Evolutionary conservation across 2,329 filamentous ascomycete genomes (phyloP), one percentile per base, ranked within the genome.

Genomic region (Balansia obtecta): DNA sequence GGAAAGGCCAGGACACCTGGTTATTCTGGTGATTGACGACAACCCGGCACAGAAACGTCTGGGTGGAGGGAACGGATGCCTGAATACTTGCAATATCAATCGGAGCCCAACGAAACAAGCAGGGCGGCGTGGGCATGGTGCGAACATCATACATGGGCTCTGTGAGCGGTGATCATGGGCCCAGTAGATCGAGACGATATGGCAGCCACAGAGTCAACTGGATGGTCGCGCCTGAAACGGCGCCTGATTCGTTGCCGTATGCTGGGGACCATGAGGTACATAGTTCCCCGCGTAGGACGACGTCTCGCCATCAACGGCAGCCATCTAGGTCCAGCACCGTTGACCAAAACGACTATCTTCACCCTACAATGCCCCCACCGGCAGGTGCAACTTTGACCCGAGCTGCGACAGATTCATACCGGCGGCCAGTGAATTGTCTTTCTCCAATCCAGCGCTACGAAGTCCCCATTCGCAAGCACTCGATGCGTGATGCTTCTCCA

Each of bases 61-160:
- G 15, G 34, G 34, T n/a, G 48, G 16, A 33, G 42, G 48, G 22
- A 40, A 45, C 42, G 42, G 34, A 50, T 41, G 48, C 42, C 42
- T 30, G 48, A 41, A 22, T 12, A 20, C n/a, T 30, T 13, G 42
- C 30, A 9, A 33, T 44, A 41, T 57, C 59, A 50, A 54, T 54
- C 50, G 54, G 52, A 54, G 55, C 55, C 60, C 60, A 60, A 63
- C 45, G 55, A 48, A 51, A 51, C 51, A 49, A 48, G 50, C 52
- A 56, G 58, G 59, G 53, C 54, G 55, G 52, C 46, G 53, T 49
- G 50, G 61, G 59, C 57, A 50, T 65, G 62, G 60, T 62, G 60
- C 60, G 61, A 53, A 58, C 58, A 55, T 60, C 60, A 37, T 55
- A 58, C 53, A 61, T 57, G 62, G 62, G 62, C 57, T 56, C 56